Evolutionary conservation across 1,284 basidiomycete genomes (phyloP).

Genomic region (Ganoderma lingzhi): DNA sequence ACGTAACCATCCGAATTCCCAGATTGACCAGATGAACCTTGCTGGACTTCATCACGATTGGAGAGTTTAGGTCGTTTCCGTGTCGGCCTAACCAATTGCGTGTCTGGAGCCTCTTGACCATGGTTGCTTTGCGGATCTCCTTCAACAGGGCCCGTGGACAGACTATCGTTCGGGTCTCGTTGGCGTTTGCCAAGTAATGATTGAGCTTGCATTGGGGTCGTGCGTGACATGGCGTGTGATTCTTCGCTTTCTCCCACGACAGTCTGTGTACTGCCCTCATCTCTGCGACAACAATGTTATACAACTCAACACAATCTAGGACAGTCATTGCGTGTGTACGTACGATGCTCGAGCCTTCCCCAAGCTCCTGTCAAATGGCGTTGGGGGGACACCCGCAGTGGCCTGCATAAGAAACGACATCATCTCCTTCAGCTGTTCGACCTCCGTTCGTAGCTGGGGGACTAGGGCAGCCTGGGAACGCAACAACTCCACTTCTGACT

Average conservation of each 20-base stretch:
- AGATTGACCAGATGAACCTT: neutral
- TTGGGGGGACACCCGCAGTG: neutral
- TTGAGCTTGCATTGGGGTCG: conserved; percentile 25
- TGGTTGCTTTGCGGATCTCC: conserved; percentile 46
- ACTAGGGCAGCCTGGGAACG: conserved; percentile 31
- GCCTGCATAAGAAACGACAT: conserved; percentile 19
- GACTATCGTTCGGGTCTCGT: conserved; percentile 56
- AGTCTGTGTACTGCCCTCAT: conserved; percentile 20
- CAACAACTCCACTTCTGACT: conserved; percentile 34
- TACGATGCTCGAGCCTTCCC: conserved; percentile 37
- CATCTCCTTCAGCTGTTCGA: conserved; percentile 33
- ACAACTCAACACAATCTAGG: neutral
- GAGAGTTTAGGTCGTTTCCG: conserved; percentile 61
- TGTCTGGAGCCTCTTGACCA: conserved; percentile 47
- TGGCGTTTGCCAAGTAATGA: conserved; percentile 64
- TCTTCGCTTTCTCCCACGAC: conserved; percentile 9
- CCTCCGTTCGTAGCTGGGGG: conserved; percentile 34
- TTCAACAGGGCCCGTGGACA: conserved; percentile 51
- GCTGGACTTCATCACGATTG: conserved; percentile 10
- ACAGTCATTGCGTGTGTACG: conserved; percentile 14
- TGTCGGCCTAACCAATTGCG: conserved; percentile 48
- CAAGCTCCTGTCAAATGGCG: conserved; percentile 31
- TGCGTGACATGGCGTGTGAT: conserved; percentile 8
- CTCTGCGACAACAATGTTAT: conserved; percentile 18
- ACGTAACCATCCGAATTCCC: neutral